These are phyloP conservation scores for Penicillium sp. DNA, from an alignment of 2,329 filamentous ascomycete species.

Conservation along the genomic window DNA sequence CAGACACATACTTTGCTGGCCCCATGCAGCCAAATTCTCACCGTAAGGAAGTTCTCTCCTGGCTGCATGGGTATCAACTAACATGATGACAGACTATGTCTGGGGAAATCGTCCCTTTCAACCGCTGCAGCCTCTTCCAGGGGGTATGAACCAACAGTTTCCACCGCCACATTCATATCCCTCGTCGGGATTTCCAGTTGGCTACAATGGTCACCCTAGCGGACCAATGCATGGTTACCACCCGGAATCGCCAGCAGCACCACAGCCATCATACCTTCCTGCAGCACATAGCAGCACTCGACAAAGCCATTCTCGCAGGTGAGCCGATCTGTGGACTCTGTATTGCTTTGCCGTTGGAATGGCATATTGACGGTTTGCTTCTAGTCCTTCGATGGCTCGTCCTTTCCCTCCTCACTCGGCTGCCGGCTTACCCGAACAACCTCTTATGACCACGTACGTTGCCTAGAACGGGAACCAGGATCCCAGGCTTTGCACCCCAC, in stretches of 20 bases:
- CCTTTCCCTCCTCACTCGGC: conserved; percentile 16
- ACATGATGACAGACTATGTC: conserved; percentile 27
- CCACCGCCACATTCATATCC: conserved; percentile 27
- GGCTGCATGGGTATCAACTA: conserved; percentile 9
- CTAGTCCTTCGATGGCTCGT: conserved; percentile 17
- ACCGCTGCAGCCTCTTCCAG: conserved; percentile 28
- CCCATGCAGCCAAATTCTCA: conserved; percentile 33
- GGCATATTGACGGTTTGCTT: conserved; percentile 2
- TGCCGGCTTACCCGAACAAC: conserved; percentile 13
- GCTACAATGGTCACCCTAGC: conserved; percentile 26
- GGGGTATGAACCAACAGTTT: conserved; percentile 28
- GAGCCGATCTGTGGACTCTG: not conserved
- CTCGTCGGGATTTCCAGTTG: conserved; percentile 23
- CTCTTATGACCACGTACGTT: conserved; percentile 22
- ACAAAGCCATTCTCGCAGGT: conserved; percentile 20
- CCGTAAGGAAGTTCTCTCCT: conserved; percentile 21
- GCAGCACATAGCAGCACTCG: conserved; percentile 9
- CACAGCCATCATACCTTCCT: conserved; percentile 17
- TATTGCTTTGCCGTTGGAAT: not conserved
- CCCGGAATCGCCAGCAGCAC: conserved; percentile 11
- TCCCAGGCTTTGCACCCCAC: not conserved
- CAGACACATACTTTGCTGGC: conserved; percentile 24
- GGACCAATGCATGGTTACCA: conserved; percentile 18
- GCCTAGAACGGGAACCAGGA: not conserved
- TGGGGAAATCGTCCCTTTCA: conserved; percentile 33